phyloP scores from a whole-genome alignment of 768 basidiomycete genomes.

The Lyophyllum semitale region DNA sequence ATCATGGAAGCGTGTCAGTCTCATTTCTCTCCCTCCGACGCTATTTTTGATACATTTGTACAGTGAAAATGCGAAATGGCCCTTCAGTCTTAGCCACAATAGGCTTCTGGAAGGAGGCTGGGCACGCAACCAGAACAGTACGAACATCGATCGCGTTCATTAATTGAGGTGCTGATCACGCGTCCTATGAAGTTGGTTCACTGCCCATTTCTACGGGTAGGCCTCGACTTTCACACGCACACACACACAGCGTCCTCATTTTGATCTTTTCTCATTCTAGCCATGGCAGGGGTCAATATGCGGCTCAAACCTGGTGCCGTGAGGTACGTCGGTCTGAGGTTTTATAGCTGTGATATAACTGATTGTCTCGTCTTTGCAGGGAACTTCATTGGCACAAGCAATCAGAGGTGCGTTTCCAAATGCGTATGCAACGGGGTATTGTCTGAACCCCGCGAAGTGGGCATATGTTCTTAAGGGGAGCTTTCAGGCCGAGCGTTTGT shows the following conservation, averaged over 20 bases:
- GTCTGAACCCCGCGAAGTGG: slow-evolving; percentile 36
- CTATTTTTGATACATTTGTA: background rate
- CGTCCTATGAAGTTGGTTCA: slow-evolving; percentile 31
- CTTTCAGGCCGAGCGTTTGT: background rate
- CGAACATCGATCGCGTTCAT: slow-evolving; percentile 5
- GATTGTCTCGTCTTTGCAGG: slow-evolving; percentile 19
- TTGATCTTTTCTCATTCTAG: slow-evolving; percentile 5
- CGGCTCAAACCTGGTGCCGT: slow-evolving; percentile 50
- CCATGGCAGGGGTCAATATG: slow-evolving; percentile 56
- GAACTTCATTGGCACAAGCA: slow-evolving; percentile 60
- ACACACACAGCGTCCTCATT: no score
- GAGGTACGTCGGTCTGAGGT: slow-evolving; percentile 29
- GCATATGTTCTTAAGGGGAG: slow-evolving; percentile 47
- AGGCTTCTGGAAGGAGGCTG: slow-evolving; percentile 61
- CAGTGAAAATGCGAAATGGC: slow-evolving; percentile 57
- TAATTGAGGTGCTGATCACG: background rate
- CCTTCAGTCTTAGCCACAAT: slow-evolving; percentile 55
- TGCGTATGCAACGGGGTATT: background rate
- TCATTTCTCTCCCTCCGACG: background rate
- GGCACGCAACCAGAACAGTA: slow-evolving; percentile 58
- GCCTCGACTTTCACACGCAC: background rate
- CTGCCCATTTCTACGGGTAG: slow-evolving; percentile 54
- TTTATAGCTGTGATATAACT: background rate
- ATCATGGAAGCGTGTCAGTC: slow-evolving; percentile 43
- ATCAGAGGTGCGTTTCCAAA: slow-evolving; percentile 34